Percentiles rank a stretch among this genome's conserved stretches.
Conservation (phyloP, 768 basidiomycete genomes). For the Termitomyces sp. region DNA sequence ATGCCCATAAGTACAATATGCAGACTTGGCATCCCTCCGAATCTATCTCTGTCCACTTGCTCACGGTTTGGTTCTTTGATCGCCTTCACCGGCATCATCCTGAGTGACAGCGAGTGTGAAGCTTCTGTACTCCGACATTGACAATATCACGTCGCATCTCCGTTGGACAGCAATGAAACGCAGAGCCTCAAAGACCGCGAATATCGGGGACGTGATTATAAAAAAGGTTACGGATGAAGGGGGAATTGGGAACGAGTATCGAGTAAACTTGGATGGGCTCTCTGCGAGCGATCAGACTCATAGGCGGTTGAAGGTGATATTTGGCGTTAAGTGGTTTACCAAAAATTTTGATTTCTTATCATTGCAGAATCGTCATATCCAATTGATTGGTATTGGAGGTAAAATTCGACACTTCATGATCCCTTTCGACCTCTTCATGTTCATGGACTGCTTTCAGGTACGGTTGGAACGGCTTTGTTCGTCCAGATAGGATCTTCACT, state of each 20-base stretch:
- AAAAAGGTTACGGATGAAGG: neutral
- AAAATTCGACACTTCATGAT: neutral
- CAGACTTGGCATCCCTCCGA: neutral
- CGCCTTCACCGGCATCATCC: neutral
- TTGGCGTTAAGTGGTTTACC: neutral
- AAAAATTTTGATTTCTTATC: neutral
- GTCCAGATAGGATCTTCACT: conserved; percentile 64
- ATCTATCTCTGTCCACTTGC: neutral
- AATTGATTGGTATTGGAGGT: conserved; percentile 49
- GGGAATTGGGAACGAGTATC: conserved; percentile 6
- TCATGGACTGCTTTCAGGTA: conserved; percentile 33
- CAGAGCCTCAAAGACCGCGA: neutral
- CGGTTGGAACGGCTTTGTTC: conserved; percentile 73
- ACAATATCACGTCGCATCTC: neutral
- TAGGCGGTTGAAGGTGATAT: conserved; percentile 30
- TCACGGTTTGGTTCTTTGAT: neutral
- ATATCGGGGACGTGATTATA: neutral
- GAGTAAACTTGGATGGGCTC: conserved; percentile 10
- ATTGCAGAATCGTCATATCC: conserved; percentile 41
- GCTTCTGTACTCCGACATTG: neutral
- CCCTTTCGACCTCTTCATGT: neutral
- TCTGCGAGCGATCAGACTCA: conserved; percentile 27
- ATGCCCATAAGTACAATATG: neutral
- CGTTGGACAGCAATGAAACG: conserved; percentile 6
- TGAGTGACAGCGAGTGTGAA: neutral